A percentile compares a stretch with the other conserved stretches of the same genome.
Conservation (phyloP, 768 basidiomycete species). For the Lenzites betulinus region DNA sequence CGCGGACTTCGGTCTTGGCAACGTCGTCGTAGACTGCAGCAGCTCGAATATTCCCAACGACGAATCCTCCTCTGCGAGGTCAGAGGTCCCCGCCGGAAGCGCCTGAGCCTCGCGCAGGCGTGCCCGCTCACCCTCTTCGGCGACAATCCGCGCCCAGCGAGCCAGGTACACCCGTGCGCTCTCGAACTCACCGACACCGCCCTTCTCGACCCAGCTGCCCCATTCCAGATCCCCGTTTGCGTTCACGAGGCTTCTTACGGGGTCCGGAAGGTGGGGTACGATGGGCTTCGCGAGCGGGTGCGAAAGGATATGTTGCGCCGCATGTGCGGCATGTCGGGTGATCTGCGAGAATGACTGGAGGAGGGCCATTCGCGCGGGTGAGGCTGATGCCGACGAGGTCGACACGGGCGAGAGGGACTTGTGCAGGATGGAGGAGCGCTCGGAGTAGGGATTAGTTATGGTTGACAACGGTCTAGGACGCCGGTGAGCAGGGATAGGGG, state of each 20-base stretch:
- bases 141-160: slow-evolving; percentile 95
- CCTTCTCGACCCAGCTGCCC: slow-evolving; percentile 92
- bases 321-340: slow-evolving; percentile 88
- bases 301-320: slow-evolving; percentile 92
- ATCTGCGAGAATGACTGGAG: slow-evolving; percentile 95
- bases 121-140: slow-evolving; percentile 95
- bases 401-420: slow-evolving; percentile 66
- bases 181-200: slow-evolving; percentile 94
- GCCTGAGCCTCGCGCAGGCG: slow-evolving; percentile 78
- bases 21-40: slow-evolving; percentile 72
- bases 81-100: slow-evolving; percentile 53
- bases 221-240: slow-evolving; percentile 91
- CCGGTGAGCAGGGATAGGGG: slow-evolving; percentile 82
- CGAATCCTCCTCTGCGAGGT: slow-evolving; percentile 62
- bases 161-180: slow-evolving; percentile 95
- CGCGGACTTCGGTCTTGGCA: slow-evolving; percentile 82
- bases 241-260: slow-evolving; percentile 86
- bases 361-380: slow-evolving; percentile 78
- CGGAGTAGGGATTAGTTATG: slow-evolving; percentile 56
- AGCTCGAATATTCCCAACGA: slow-evolving; percentile 89
- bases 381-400: slow-evolving; percentile 52
- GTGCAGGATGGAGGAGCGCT: slow-evolving; percentile 77
- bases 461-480: slow-evolving; percentile 66
- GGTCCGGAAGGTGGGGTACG: slow-evolving; percentile 93
- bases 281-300: slow-evolving; percentile 97